phyloP scores from a whole-genome alignment of 2,329 filamentous ascomycete genomes.

The Fusarium sp. region DNA sequence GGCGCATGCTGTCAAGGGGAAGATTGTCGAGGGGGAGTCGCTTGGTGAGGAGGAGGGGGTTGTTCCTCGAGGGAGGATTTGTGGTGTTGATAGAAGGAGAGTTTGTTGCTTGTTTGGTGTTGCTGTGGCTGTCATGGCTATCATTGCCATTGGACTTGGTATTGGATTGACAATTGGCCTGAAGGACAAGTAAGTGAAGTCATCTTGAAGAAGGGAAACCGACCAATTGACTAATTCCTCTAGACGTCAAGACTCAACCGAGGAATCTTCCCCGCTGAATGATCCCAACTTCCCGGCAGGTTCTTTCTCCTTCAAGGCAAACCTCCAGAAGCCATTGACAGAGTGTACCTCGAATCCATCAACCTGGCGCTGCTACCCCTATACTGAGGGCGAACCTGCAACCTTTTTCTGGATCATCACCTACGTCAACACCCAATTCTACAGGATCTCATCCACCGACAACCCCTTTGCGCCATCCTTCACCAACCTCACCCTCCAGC shows the following conservation, averaged over 20 bases:
- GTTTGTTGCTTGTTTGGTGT: conserved; percentile 49
- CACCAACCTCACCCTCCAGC: conserved; percentile 57
- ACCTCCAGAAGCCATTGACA: conserved; percentile 60
- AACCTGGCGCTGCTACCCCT: conserved; percentile 70
- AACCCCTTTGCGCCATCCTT: conserved; percentile 67
- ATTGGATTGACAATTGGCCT: conserved; percentile 54
- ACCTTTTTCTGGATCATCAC: conserved; percentile 70
- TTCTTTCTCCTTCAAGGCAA: conserved; percentile 67
- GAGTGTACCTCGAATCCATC: conserved; percentile 65
- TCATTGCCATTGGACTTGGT: conserved; percentile 49
- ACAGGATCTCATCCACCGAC: conserved; percentile 62
- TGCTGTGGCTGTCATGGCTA: conserved; percentile 43
- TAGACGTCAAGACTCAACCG: conserved; percentile 4
- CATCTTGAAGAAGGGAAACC: not conserved
- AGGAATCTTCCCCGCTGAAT: conserved; percentile 18
- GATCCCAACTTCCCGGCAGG: conserved; percentile 63
- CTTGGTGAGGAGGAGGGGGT: conserved; percentile 21
- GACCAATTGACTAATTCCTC: not conserved
- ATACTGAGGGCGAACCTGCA: conserved; percentile 53
- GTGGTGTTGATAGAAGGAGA: conserved; percentile 21
- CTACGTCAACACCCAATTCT: conserved; percentile 50
- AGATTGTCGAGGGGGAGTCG: conserved; percentile 22
- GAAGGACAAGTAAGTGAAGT: conserved; percentile 46
- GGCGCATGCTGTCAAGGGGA: conserved; percentile 14
- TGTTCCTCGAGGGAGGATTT: conserved; percentile 8